Evolutionary conservation across 2,329 filamentous ascomycete species (phyloP).

Genomic region (Ascochyta pisi): DNA sequence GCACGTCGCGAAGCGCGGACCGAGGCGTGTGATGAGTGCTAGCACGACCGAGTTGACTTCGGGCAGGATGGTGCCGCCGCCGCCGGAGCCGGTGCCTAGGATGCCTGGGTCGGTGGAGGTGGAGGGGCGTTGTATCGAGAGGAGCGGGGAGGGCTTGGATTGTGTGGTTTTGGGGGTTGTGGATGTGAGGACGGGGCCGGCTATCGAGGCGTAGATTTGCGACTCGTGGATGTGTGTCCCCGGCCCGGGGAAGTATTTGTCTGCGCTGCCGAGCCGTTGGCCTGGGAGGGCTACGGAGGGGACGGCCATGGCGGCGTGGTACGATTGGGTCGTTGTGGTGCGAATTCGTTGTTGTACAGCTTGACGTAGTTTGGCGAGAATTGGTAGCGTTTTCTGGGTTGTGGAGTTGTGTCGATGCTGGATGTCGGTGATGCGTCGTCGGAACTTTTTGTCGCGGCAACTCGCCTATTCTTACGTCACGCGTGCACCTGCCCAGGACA

Average conservation of each 20-base stretch:
- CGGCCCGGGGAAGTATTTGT: constrained; percentile 74
- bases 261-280: constrained; percentile 73
- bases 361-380: neutral
- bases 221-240: constrained; percentile 83
- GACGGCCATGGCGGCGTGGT: constrained; percentile 34
- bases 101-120: constrained; percentile 24
- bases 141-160: constrained; percentile 53
- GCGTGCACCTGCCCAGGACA: constrained; percentile 8
- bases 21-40: constrained; percentile 83
- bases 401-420: constrained; percentile 3
- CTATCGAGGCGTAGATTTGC: constrained; percentile 80
- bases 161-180: constrained; percentile 63
- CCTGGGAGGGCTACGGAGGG: constrained; percentile 75
- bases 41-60: constrained; percentile 82
- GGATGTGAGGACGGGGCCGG: constrained; percentile 68
- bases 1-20: constrained; percentile 82
- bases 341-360: too few species aligned
- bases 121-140: constrained; percentile 45
- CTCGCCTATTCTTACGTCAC: constrained; percentile 33
- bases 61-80: constrained; percentile 76
- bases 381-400: neutral
- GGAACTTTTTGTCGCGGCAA: constrained; percentile 35
- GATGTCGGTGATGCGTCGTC: neutral
- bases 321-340: neutral
- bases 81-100: constrained; percentile 30